These are phyloP conservation scores for Pseudoturritis turrita DNA, from an alignment of 345 rosid genomes.

Conservation along the genomic window DNA sequence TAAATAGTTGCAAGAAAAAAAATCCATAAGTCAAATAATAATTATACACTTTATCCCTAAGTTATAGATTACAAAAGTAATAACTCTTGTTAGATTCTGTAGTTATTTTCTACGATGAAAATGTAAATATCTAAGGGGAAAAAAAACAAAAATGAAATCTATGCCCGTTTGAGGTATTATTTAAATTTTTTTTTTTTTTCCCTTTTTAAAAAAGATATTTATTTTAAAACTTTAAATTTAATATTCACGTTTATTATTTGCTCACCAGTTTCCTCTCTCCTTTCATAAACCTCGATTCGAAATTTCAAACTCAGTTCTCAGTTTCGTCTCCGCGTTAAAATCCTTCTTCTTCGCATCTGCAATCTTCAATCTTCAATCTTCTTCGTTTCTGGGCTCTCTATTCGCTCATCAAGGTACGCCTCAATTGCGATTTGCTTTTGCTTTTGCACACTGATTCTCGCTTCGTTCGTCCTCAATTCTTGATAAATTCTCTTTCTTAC, in stretches of 20 bases:
- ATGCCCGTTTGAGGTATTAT: too few species aligned
- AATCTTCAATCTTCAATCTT: neutral
- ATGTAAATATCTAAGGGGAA: too few species aligned
- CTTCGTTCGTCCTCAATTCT: neutral
- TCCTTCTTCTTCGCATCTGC: neutral
- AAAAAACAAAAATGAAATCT: too few species aligned
- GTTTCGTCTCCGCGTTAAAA: neutral
- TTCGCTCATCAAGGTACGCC: constrained; percentile 20
- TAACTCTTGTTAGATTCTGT: neutral
- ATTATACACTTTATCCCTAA: too few species aligned
- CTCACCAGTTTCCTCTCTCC: constrained; percentile 4
- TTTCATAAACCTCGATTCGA: neutral
- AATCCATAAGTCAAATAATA: too few species aligned
- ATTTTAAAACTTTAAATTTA: neutral
- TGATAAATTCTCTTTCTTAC: neutral
- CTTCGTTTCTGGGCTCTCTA: neutral
- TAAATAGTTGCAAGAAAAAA: too few species aligned
- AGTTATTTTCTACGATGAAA: too few species aligned
- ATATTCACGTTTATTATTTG: neutral
- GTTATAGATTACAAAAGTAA: neutral
- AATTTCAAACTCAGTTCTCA: constrained; percentile 1
- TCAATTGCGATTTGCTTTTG: neutral
- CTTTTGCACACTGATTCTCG: neutral
- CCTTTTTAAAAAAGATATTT: neutral
- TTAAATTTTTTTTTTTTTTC: neutral